Percentiles rank a stretch among this genome's conserved stretches.
These are phyloP conservation scores for Penicillium sp. DNA, from an alignment of 2,329 filamentous ascomycete species.

Conservation along the genomic window DNA sequence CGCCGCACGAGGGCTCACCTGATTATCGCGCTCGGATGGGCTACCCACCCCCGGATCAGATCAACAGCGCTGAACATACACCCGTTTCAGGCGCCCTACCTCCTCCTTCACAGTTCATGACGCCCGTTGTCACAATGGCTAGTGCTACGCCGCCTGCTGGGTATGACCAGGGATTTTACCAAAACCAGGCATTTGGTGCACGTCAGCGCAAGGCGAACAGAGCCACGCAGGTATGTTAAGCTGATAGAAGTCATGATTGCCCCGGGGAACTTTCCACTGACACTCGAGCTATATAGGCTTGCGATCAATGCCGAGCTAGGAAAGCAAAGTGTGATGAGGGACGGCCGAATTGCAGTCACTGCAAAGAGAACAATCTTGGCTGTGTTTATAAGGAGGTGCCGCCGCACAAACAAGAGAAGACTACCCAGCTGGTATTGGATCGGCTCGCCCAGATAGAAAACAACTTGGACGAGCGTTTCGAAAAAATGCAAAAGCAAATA, in stretches of 20 bases:
- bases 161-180: conserved; percentile 35
- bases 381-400: conserved; percentile 90
- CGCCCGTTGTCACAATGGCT: conserved; percentile 26
- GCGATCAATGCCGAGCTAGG: conserved; percentile 80
- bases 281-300: conserved; percentile 60
- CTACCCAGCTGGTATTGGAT: conserved; percentile 39
- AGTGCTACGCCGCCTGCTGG: conserved; percentile 26
- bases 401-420: conserved; percentile 68
- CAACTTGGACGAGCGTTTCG: conserved; percentile 3
- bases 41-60: conserved; percentile 31
- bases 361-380: conserved; percentile 77
- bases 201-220: conserved; percentile 41
- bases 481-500: conserved; percentile 4
- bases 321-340: conserved; percentile 92
- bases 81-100: conserved; percentile 32
- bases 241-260: background rate
- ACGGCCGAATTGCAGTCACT: conserved; percentile 76
- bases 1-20: conserved; percentile 30
- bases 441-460: conserved; percentile 34
- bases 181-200: conserved; percentile 30
- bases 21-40: conserved; percentile 36
- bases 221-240: conserved; percentile 39
- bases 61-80: conserved; percentile 31
- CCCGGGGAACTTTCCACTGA: background rate
- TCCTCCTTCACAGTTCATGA: conserved; percentile 29